These are phyloP conservation scores for Pseudocercospora crystallina DNA, from an alignment of 2,329 filamentous ascomycete species.

Conservation along the genomic window DNA sequence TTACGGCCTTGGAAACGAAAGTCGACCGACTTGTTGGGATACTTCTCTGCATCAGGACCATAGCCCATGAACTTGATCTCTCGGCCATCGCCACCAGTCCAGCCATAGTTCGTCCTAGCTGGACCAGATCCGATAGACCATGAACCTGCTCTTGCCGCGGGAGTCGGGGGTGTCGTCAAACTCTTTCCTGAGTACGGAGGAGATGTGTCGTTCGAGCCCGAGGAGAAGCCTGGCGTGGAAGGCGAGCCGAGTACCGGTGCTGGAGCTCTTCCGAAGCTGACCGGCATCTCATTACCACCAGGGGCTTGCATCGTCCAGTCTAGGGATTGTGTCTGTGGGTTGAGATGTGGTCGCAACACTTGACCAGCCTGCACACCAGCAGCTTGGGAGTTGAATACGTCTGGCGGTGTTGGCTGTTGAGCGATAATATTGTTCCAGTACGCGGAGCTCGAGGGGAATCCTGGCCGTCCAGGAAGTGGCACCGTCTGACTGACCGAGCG, in stretches of 20 bases:
- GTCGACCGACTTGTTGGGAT: conserved; percentile 28
- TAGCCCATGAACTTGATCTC: conserved; percentile 38
- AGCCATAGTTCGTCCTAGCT: conserved; percentile 27
- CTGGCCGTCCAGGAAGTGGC: too few species aligned
- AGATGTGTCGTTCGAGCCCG: conserved; percentile 17
- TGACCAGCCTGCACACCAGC: conserved; percentile 19
- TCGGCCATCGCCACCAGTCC: conserved; percentile 36
- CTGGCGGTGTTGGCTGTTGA: background rate
- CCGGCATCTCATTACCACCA: conserved; percentile 11
- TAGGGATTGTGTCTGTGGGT: conserved; percentile 16
- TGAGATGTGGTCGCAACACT: conserved; percentile 17
- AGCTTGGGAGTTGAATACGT: conserved; percentile 6
- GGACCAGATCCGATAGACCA: conserved; percentile 25
- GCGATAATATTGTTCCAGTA: background rate
- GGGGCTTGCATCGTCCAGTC: conserved; percentile 20
- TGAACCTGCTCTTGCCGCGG: conserved; percentile 5
- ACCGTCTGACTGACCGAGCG: too few species aligned
- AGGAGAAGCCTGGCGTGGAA: conserved; percentile 13
- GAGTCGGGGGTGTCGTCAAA: conserved; percentile 11
- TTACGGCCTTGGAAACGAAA: conserved; percentile 15
- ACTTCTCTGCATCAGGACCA: conserved; percentile 33
- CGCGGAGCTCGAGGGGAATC: too few species aligned
- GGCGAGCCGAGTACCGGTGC: conserved; percentile 4
- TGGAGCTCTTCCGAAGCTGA: conserved; percentile 20
- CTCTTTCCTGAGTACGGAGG: background rate